phyloP scores from a whole-genome alignment of 441 rosid species.

The Arabidopsis hybrid region DNA sequence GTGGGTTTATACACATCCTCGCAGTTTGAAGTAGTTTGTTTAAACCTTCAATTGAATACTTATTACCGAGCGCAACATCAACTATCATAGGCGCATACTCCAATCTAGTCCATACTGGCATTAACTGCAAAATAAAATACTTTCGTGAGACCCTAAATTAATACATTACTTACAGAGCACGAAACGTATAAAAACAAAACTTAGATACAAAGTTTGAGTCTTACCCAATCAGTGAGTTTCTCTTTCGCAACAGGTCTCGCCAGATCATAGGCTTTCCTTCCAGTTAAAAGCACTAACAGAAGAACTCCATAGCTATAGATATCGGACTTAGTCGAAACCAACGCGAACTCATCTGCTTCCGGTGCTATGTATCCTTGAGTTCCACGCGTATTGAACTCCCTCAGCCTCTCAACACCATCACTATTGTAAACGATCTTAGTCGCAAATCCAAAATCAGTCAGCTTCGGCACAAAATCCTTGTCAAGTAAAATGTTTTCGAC shows the following conservation, averaged over 20 bases:
- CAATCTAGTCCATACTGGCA: background rate
- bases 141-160: background rate
- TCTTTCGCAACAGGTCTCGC: background rate
- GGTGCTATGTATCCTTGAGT: slow-evolving; percentile 30
- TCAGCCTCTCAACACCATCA: background rate
- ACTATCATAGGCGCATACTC: background rate
- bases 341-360: slow-evolving; percentile 9
- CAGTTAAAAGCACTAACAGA: slow-evolving; percentile 27
- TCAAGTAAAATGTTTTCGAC: slow-evolving; percentile 20
- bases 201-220: background rate
- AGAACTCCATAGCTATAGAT: slow-evolving; percentile 42
- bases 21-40: background rate
- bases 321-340: slow-evolving; percentile 30
- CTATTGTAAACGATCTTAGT: background rate
- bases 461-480: background rate
- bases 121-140: slow-evolving; percentile 3
- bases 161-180: background rate
- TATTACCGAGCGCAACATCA: slow-evolving; percentile 21
- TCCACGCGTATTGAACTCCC: background rate
- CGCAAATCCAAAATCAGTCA: slow-evolving; percentile 13
- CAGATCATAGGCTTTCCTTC: slow-evolving; percentile 27
- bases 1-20: slow-evolving; percentile 20
- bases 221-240: slow-evolving; percentile 30
- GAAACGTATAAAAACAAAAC: slow-evolving; percentile 8
- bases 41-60: slow-evolving; percentile 26